Evolutionary conservation across 257 asterid genomes (phyloP), one percentile per base, ranked within the genome.

Genomic region (Hygrophila difformis): DNA sequence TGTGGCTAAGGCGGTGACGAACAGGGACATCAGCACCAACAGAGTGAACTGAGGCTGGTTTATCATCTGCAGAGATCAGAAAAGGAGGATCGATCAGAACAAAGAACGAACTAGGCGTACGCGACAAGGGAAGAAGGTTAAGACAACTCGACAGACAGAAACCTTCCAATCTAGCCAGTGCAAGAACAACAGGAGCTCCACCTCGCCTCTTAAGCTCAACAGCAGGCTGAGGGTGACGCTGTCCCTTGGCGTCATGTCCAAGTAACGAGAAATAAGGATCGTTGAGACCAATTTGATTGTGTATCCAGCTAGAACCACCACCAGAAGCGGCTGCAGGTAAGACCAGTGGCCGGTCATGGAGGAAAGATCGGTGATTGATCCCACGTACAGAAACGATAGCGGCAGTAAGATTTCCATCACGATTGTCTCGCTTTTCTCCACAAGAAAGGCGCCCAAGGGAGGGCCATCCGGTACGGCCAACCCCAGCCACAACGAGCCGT

Each of bases 401-500:
- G 98, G 88, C 93, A 89, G 65, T 33, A 89, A 53, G 61, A 89
- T 39, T 14, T 75, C 66, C 49, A 36, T 56, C 10, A 79, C 49
- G 28, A 89, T 62, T 1, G 87, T 65, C 73, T 89, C 96, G 6
- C 75, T 71, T 69, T 78, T 89, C 69, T 89, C 93, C 51, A 85
- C 84, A 3, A 89, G 51, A 41, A 63, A 68, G 26, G 84, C 73
- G 17, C 96, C 98, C 49, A 89, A 52, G 0, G 98, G 96, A 5
- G 94, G 98, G 7, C 96, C 96, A 13, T 82, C 94, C 0, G 96
- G 96, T 5, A 82, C 75, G 0, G 86, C 98, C 69, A 89, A 55
- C 1, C 98, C 98, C 1, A 89, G 74, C 94, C 91, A 85, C 12
- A 89, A 15, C 0, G 98, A 77, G 18, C 93, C 98, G 16, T 82